Evolutionary conservation across 2,329 filamentous ascomycete genomes (phyloP), one percentile per base, ranked within the genome.

Genomic region (Orbilia javanica): DNA sequence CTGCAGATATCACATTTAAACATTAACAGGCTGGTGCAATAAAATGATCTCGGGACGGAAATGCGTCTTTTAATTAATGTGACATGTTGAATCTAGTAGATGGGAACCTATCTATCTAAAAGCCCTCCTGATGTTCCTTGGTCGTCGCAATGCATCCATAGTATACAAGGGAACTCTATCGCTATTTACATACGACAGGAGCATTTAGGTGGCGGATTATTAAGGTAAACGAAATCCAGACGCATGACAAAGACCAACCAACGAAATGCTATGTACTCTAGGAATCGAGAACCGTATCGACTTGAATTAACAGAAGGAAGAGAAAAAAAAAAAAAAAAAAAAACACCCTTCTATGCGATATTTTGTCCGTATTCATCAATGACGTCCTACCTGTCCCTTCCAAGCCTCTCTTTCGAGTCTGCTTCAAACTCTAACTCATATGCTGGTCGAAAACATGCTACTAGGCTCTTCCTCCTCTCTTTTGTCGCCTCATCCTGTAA

Each of bases 391-490:
- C 65, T 25, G 84, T 92, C 90, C 78, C 93, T 88, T 0, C 93
- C 93, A 67, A 96, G 84, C 67, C 93, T 88, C 85, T 97, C 93
- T 82, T 93, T 92, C 44, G 91, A 86, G 83, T 96, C 93, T 77
- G 90, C 88, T 64, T 88, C 86, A 81, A 95, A 85, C 83, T 93
- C 86, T 81, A 96, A 84, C 83, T 93, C 91, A 83, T 94, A 94
- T 0, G 93, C 93, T 0, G 93, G 93, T 63, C 89, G 86, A 82
- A 92, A 95, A 4, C 74, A 78, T 13, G 22, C 80, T 83, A 1
- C 73, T 82, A 65, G 84, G 83, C 13, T 82, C 79, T 31, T 79
- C 79, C 44, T 80, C 76, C 52, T 76, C 79, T 27, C 81, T 82
- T n/a, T 79, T 79, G 15, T 82, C 83, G 42, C 82, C 83, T 25